Evolutionary conservation across 139 green algal species (phyloP), one percentile per base, ranked within the genome.

Genomic region (Closterium sp.): DNA sequence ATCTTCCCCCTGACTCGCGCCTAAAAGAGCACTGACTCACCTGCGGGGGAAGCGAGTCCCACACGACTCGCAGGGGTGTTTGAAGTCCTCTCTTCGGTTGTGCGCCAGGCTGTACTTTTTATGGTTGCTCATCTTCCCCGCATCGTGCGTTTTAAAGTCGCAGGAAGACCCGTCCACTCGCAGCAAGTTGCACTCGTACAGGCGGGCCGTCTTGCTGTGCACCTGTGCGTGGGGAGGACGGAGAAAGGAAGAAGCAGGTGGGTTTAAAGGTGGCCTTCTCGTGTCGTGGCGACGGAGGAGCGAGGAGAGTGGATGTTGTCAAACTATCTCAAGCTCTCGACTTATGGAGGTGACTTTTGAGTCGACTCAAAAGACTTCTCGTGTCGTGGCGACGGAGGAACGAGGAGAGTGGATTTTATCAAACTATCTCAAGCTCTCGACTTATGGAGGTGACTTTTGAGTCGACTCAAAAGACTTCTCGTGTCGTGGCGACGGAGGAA

Each of bases 71-170:
- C 88, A 90, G 17, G 88, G 38, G 88, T 86, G 70, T 6, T 90
- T 90, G 32, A 90, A 90, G 29, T 90, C 88, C 70, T 90, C 88
- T 17, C 88, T 50, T 10, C 88, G 88, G 9, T 90, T 90, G n/a
- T 90, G 88, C 11, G 88, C 88, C 88, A 90, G 28, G 29, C 88
- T 90, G 29, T 90, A 90, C 70, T 62, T 50, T n/a, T 90, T 90
- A 9, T 90, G 88, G 70, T 90, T 90, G 88, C 88, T 90, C 88
- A 90, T 90, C 70, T 90, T 90, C 29, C 88, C 88, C 2, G 88
- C 88, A 28, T 90, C 88, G 13, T 90, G 88, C n/a, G 88, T 90
- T 9, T 90, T 50, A 9, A 90, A 90, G 29, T 90, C 88, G 29
- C 88, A 90, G 0, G 88, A 30, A 0, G 62, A 50, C 28, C 88